Evolutionary conservation across 495 filamentous ascomycete genomes (phyloP).

Genomic region (Oidiodendron maius): DNA sequence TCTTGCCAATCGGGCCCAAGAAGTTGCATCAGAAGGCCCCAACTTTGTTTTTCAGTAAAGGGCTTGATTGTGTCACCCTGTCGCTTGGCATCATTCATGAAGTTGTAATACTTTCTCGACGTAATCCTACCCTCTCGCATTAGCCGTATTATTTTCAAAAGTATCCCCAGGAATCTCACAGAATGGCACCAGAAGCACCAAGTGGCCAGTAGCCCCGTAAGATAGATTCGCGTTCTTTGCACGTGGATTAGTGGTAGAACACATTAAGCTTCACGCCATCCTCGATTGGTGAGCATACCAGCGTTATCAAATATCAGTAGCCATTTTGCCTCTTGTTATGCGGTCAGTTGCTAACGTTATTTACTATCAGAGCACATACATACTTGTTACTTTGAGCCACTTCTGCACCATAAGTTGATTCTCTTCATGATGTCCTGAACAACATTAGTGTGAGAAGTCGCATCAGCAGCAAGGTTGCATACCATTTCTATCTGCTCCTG

Average conservation of each 20-base stretch:
- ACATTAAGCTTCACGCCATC: not conserved
- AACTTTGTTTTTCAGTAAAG: conserved; percentile 7
- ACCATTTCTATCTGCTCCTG: conserved; percentile 16
- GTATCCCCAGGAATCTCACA: not conserved
- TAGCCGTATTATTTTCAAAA: not conserved
- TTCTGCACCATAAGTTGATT: conserved; percentile 17
- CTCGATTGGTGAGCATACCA: not conserved
- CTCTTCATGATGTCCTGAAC: conserved; percentile 18
- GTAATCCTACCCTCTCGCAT: conserved; percentile 5
- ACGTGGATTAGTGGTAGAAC: not conserved
- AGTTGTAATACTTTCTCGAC: conserved; percentile 11
- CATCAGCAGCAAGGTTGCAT: not conserved
- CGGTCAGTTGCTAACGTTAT: not conserved
- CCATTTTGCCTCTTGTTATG: conserved; percentile 9
- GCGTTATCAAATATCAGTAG: conserved; percentile 22
- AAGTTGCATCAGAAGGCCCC: conserved; percentile 9
- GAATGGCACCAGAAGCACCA: conserved; percentile 7
- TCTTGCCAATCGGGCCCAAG: conserved; percentile 10
- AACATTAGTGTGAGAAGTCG: not conserved
- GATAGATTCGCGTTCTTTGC: conserved; percentile 4
- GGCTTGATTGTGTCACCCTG: conserved; percentile 13
- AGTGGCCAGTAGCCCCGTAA: conserved; percentile 8
- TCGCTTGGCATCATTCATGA: conserved; percentile 8
- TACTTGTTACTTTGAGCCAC: conserved; percentile 20
- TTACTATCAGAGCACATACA: conserved; percentile 1